A percentile compares a stretch with the other conserved stretches of the same genome.
Evolutionary conservation across 345 rosid genomes (phyloP).

Genomic region (Eucalyptus melliodora): DNA sequence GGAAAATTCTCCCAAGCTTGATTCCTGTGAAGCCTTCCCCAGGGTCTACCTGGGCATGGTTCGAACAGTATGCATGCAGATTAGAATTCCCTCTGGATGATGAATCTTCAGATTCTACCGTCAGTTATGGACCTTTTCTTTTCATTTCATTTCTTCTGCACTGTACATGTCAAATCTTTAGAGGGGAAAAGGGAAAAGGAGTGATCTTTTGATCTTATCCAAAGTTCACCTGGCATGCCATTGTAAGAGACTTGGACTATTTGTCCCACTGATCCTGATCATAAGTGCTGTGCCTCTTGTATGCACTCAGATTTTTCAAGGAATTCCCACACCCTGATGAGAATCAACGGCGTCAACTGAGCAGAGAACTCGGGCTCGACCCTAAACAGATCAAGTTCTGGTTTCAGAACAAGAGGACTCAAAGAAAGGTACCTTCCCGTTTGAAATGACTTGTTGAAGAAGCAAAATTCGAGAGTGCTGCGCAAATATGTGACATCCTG

Average conservation of each 20-base stretch:
- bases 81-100: background rate
- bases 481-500: background rate
- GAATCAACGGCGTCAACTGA: conserved; percentile 26
- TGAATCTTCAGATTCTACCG: background rate
- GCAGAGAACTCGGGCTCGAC: conserved; percentile 36
- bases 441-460: background rate
- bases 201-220: background rate
- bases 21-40: too few species aligned
- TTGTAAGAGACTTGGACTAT: background rate
- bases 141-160: background rate
- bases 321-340: conserved; percentile 64
- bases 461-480: background rate
- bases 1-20: too few species aligned
- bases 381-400: conserved; percentile 59
- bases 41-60: too few species aligned
- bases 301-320: conserved; percentile 32
- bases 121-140: background rate
- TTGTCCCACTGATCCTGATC: background rate
- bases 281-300: background rate
- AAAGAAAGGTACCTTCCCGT: conserved; percentile 30
- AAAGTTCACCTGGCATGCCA: background rate
- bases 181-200: background rate
- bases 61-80: background rate
- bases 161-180: background rate
- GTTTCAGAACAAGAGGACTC: conserved; percentile 84